Evolutionary conservation across 1,139 yeast species (phyloP).

Genomic region (Spencermartinsiella ligniputridi): DNA sequence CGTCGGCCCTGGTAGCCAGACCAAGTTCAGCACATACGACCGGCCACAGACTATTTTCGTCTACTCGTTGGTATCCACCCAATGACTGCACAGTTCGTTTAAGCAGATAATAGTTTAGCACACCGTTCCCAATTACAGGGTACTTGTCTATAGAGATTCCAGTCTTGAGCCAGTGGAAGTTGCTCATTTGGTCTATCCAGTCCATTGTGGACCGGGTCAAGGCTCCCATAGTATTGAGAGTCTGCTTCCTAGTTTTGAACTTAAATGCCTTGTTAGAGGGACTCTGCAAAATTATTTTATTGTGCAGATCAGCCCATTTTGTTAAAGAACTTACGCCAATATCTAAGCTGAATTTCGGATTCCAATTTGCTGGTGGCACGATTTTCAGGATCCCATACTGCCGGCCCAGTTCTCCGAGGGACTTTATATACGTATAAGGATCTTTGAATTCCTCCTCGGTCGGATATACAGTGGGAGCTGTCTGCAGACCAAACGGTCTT

Average conservation of each 20-base stretch:
- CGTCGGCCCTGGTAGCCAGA: constrained; percentile 15
- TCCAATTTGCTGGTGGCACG: constrained; percentile 47
- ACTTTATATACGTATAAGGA: constrained; percentile 45
- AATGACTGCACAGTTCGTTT: constrained; percentile 25
- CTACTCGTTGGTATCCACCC: constrained; percentile 30
- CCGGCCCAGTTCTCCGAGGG: constrained; percentile 43
- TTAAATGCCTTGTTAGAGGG: constrained; percentile 32
- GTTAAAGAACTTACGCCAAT: constrained; percentile 37
- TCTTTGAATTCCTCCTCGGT: constrained; percentile 45
- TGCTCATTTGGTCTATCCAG: constrained; percentile 34
- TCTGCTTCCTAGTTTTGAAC: constrained; percentile 55
- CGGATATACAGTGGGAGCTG: constrained; percentile 49
- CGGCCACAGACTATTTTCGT: constrained; percentile 25
- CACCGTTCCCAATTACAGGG: constrained; percentile 28
- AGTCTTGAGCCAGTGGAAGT: constrained; percentile 29
- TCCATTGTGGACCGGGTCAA: constrained; percentile 34
- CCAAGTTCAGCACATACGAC: constrained; percentile 20
- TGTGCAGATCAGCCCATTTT: neutral
- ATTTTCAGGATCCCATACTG: constrained; percentile 71
- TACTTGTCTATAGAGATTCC: constrained; percentile 23
- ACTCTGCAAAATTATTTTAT: too few species aligned
- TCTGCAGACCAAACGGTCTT: constrained; percentile 30
- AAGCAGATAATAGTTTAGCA: constrained; percentile 30
- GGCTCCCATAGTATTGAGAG: constrained; percentile 42
- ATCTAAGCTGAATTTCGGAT: constrained; percentile 42